Percentiles rank a stretch among this genome's conserved stretches.
Evolutionary conservation across 2,329 filamentous ascomycete species (phyloP).

Genomic region (Proliferodiscus dingleyae): DNA sequence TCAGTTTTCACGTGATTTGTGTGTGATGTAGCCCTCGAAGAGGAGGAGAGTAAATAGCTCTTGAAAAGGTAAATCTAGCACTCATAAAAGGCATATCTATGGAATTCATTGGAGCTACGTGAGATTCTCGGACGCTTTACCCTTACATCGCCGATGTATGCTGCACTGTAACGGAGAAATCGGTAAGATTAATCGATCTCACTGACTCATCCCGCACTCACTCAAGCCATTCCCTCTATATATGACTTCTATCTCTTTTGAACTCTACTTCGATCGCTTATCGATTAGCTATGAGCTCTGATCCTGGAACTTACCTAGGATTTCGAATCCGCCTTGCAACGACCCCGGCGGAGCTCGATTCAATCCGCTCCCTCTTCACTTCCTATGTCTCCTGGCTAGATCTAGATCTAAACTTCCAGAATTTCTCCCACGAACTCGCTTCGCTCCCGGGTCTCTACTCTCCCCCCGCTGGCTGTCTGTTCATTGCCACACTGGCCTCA

Average conservation of each 20-base stretch:
- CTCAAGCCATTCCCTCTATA: neutral
- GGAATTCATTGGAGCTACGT: too few species aligned
- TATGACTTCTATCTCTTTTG: neutral
- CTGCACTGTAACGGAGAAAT: too few species aligned
- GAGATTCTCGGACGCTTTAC: too few species aligned
- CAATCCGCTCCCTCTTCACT: slow-evolving; percentile 39
- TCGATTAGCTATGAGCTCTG: neutral
- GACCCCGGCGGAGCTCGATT: slow-evolving; percentile 38
- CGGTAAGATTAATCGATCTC: too few species aligned
- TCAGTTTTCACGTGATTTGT: too few species aligned
- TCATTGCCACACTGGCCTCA: slow-evolving; percentile 37
- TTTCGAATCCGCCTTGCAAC: slow-evolving; percentile 34
- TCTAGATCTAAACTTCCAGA: slow-evolving; percentile 53
- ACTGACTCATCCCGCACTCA: neutral
- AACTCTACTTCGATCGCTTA: neutral
- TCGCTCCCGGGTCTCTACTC: slow-evolving; percentile 51
- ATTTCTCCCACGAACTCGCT: slow-evolving; percentile 47
- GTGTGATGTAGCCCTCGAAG: too few species aligned
- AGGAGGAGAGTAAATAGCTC: too few species aligned
- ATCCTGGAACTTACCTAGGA: neutral
- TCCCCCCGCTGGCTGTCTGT: slow-evolving; percentile 40
- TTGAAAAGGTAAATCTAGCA: too few species aligned
- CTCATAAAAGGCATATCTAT: too few species aligned
- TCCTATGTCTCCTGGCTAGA: slow-evolving; percentile 40
- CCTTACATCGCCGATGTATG: neutral